Base-by-base conservation (phyloP, 75 land plant genomes). In the Picea glauca region DNA sequence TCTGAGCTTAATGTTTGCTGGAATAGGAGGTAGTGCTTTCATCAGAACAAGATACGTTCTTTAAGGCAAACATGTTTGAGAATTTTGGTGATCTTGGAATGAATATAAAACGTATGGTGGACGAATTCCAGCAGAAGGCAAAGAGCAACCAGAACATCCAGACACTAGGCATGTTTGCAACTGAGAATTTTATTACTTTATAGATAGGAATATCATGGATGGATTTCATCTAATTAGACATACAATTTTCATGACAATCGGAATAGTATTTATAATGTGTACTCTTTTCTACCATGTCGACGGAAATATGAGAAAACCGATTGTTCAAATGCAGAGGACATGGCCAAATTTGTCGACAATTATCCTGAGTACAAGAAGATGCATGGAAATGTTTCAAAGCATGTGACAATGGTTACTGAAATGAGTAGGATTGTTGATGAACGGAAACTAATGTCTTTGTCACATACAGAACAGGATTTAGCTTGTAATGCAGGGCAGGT, bases 41-140 rank as follows among this genome's bases (percentile, higher is more conserved):
- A 78, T 95, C 99, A 76, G 94, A 93, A 68, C 98, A 95, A 83
- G 99, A 98, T 90, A 78, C 83, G 0, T 98, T 98, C 78, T 98
- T 90, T 78, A 95, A 89, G 83, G 78, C 88, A 63, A 98, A 98
- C 76, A 93, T 98, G 99, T 93, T 81, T 78, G 96, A 95, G 74
- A 98, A 98, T 77, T 98, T 98, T 89, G 99, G 99, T 62, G 99
- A 98, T 87, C 89, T 98, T 83, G 99, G 99, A 75, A 93, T 96
- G 87, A 98, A 95, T 82, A 93, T 98, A 50, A 98, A 98, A 80
- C 78, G 63, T 65, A 90, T 98, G 94, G 98, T 95, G 66, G 99
- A 98, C 85, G 98, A 95, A 21, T 98, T 98, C 75, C 99, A 98
- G 85, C 90, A 87, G 78, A 79, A 91, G 79, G 83, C 92, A 14